Conservation (phyloP, 331 rosid genomes). For the Pyrus hybrid region DNA sequence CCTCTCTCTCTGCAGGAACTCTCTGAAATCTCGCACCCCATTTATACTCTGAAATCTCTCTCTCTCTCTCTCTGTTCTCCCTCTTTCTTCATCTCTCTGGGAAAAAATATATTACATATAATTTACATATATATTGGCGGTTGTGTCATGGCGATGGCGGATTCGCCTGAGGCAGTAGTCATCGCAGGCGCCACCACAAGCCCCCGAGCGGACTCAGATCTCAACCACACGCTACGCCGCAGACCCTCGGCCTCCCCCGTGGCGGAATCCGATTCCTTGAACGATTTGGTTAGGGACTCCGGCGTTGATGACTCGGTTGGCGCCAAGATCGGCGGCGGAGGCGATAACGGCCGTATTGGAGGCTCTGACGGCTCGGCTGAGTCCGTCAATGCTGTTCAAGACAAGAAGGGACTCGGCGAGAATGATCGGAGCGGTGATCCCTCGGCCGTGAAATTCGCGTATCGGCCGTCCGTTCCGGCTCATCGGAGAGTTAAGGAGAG, state of each 20-base stretch:
- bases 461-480: slow-evolving; percentile 85
- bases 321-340: slow-evolving; percentile 18
- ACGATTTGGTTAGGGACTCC: slow-evolving; percentile 25
- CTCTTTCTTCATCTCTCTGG: not conserved
- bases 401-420: slow-evolving; percentile 13
- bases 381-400: slow-evolving; percentile 2
- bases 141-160: slow-evolving; percentile 47
- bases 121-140: not conserved
- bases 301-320: slow-evolving; percentile 15
- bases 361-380: slow-evolving; percentile 16
- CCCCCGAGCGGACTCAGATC: slow-evolving; percentile 34
- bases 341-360: slow-evolving; percentile 20
- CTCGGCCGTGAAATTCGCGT: slow-evolving; percentile 27
- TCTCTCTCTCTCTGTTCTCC: not conserved
- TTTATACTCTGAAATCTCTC: no score
- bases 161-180: slow-evolving; percentile 24
- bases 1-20: not conserved
- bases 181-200: slow-evolving; percentile 12
- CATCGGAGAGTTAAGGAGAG: slow-evolving; percentile 77
- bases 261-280: slow-evolving; percentile 21
- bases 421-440: slow-evolving; percentile 20
- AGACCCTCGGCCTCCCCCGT: slow-evolving; percentile 21
- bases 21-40: not conserved
- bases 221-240: slow-evolving; percentile 36
- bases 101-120: not conserved